Conservation (phyloP, 257 asterid species). For the Gentiana macrophylla region DNA sequence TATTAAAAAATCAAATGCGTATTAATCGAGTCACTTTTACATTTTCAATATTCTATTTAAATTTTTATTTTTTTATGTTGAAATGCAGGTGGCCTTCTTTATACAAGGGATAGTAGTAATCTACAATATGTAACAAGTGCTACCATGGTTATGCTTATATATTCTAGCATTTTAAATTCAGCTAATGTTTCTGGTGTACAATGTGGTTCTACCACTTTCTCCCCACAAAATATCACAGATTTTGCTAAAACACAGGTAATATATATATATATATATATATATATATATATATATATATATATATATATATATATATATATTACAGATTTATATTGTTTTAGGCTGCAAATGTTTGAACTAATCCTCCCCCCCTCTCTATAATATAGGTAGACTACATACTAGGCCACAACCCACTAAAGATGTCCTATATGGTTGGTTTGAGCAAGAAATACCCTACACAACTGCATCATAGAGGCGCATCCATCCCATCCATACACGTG, state of each 20-base stretch:
- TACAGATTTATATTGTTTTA: no score
- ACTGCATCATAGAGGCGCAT: conserved; percentile 74
- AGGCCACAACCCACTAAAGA: conserved; percentile 53
- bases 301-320: not conserved
- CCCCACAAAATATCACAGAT: conserved; percentile 37
- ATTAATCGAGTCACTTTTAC: no score
- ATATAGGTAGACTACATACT: conserved; percentile 57
- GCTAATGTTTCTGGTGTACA: conserved; percentile 29
- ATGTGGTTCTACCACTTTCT: conserved; percentile 40
- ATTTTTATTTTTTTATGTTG: not conserved
- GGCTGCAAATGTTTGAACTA: not conserved
- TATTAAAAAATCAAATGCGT: no score
- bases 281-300: no score
- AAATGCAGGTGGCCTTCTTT: conserved; percentile 66
- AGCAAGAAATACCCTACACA: conserved; percentile 42
- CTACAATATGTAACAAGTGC: conserved; percentile 57
- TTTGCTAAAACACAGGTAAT: conserved; percentile 71
- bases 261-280: no score
- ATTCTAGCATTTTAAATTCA: conserved; percentile 35
- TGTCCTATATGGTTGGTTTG: conserved; percentile 61
- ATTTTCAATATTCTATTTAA: no score
- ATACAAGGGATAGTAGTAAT: conserved; percentile 52
- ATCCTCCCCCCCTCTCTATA: not conserved
- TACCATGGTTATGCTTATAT: conserved; percentile 40
- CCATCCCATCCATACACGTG: conserved; percentile 47